Base-by-base conservation (phyloP, 495 filamentous ascomycete species). In the Tuber borchii region DNA sequence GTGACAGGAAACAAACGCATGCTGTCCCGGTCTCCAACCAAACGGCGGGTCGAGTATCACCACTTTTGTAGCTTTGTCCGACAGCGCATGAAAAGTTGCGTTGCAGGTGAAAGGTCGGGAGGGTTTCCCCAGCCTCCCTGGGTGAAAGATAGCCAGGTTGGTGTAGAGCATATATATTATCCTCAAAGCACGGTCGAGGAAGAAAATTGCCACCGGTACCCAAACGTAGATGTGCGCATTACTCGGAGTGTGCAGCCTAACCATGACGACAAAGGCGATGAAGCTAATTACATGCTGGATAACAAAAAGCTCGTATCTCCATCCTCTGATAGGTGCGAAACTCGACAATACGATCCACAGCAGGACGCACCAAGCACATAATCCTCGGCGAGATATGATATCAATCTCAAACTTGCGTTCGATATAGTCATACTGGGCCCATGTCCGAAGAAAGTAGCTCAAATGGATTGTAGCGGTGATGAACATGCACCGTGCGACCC, bases 271-370 rank as follows among this genome's bases (percentile, higher is more conserved):
- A 56, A 97, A 91, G 5, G 90, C 85, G 51, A 88, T 84, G 75
- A 90, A 91, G 39, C 89, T 88, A 44, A 91, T 81, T 34, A 97
- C 84, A 80, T 97, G 93, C 80, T 95, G 93, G 6, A 93, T 74
- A 22, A 97, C 90, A 77, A 95, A 97, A 45, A 96, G 80, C 83
- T 96, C 93, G 78, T 96, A 95, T 45, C 87, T 86, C 83, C 89
- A 85, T 1, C 88, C 85, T 20, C 93, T 88, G 44, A 96, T 85
- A 0, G 93, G 93, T 2, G 89, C 88, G 22, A 91, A 86, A 12
- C 90, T 91, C 40, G 89, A 88, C 19, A 96, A 77, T 34, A 90
- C 85, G 44, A 92, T 91, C 88, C 91, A 96, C 0, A 90, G 84
- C 61, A 96, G 82, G 20, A 96, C 84, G 34, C 84, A 87, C 92